These are phyloP conservation scores for Annulohypoxylon moriforme DNA, from an alignment of 495 filamentous ascomycete genomes.

Conservation along the genomic window DNA sequence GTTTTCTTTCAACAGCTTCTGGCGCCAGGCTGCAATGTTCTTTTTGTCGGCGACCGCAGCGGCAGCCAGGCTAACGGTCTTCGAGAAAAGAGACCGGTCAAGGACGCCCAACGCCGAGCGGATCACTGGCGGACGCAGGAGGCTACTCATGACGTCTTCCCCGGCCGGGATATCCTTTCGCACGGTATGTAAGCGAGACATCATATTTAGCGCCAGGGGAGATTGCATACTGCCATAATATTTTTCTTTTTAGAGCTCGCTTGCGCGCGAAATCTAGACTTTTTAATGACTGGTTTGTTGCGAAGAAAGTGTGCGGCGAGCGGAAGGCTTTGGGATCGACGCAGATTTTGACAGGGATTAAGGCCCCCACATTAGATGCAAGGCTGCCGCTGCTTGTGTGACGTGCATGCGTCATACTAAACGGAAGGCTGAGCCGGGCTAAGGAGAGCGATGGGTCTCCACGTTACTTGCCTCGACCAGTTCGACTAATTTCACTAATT, in stretches of 20 bases:
- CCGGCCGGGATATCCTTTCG: constrained; percentile 21
- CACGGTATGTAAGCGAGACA: not conserved
- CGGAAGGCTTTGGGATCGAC: constrained; percentile 8
- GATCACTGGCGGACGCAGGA: constrained; percentile 83
- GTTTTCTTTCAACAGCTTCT: constrained; percentile 63
- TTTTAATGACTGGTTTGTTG: constrained; percentile 20
- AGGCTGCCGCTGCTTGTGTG: constrained; percentile 27
- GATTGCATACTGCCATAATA: constrained; percentile 35
- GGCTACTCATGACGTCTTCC: constrained; percentile 52
- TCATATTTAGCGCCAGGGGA: not conserved
- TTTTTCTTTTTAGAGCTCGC: not conserved
- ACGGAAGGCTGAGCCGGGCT: constrained; percentile 18
- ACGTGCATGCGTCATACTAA: constrained; percentile 34
- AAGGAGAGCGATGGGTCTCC: not conserved
- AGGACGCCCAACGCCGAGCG: constrained; percentile 72
- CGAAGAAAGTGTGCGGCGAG: constrained; percentile 5
- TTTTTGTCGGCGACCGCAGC: constrained; percentile 77
- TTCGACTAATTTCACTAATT: not conserved
- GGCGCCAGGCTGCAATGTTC: constrained; percentile 74
- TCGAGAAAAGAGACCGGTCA: constrained; percentile 85
- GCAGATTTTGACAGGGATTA: constrained; percentile 37
- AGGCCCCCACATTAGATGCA: constrained; percentile 19
- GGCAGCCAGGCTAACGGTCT: constrained; percentile 78
- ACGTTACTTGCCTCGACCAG: not conserved
- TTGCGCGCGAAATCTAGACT: not conserved